phyloP scores from a whole-genome alignment of 371 early-diverging fungal genomes.

The Capniomyces stellatus region DNA sequence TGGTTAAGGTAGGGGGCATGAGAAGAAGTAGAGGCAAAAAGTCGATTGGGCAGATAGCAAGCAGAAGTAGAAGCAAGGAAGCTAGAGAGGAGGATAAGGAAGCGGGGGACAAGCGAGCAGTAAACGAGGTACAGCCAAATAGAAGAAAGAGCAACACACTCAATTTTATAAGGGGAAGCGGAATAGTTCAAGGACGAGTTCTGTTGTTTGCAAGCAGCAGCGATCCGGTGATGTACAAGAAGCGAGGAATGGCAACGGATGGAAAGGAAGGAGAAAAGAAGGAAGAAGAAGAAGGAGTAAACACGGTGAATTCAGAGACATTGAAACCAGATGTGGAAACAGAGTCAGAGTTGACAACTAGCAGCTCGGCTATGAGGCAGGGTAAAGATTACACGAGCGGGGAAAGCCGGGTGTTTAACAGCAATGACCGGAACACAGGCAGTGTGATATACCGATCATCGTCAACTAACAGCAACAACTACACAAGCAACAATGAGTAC shows the following conservation, averaged over 20 bases:
- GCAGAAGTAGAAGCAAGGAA: too few species aligned
- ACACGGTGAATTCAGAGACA: too few species aligned
- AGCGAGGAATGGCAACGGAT: neutral
- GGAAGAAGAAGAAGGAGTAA: neutral
- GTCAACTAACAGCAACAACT: too few species aligned
- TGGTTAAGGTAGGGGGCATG: too few species aligned
- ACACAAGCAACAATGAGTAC: too few species aligned
- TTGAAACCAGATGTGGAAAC: too few species aligned
- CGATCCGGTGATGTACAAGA: neutral
- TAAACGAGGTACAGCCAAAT: neutral
- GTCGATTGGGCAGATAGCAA: too few species aligned
- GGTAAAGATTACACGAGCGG: neutral
- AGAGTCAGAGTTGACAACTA: too few species aligned
- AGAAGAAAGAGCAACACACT: neutral
- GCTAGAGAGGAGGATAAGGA: too few species aligned
- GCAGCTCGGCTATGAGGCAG: neutral
- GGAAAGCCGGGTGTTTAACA: neutral
- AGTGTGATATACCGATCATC: too few species aligned
- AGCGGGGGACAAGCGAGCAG: neutral
- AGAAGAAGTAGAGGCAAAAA: too few species aligned
- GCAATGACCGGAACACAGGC: too few species aligned
- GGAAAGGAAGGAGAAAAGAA: neutral
- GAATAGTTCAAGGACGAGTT: conserved; percentile 3
- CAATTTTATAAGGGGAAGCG: neutral
- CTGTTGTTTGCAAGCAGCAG: neutral